Percentiles rank a stretch among this genome's conserved stretches.
These are phyloP conservation scores for Malbranchea zuffiana DNA, from an alignment of 2,329 filamentous ascomycete species.

Conservation along the genomic window DNA sequence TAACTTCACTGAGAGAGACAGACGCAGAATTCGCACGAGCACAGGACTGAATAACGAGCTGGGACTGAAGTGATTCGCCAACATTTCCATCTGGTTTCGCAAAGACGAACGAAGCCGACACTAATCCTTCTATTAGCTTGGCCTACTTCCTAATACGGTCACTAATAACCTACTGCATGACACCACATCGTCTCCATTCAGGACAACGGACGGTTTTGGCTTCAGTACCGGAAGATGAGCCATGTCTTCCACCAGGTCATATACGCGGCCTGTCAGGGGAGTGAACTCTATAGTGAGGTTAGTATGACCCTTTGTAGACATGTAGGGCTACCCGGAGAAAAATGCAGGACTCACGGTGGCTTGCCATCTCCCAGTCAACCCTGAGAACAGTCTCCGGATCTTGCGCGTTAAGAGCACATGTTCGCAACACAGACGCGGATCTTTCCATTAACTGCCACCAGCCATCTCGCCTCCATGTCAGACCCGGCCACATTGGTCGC, in stretches of 20 bases:
- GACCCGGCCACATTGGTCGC: constrained; percentile 43
- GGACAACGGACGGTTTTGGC: constrained; percentile 36
- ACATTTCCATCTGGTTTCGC: constrained; percentile 46
- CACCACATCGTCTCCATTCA: constrained; percentile 39
- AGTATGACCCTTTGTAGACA: neutral
- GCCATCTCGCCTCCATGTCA: constrained; percentile 49
- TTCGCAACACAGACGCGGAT: constrained; percentile 43
- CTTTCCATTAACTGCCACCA: constrained; percentile 49
- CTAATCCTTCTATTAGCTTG: constrained; percentile 20
- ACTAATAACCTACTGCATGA: constrained; percentile 36
- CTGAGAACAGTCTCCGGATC: constrained; percentile 41
- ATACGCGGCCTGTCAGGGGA: constrained; percentile 25
- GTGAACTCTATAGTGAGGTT: constrained; percentile 25
- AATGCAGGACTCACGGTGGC: constrained; percentile 22
- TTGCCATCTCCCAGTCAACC: constrained; percentile 48
- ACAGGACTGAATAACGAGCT: constrained; percentile 43
- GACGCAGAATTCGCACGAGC: constrained; percentile 37
- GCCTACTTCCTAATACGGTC: constrained; percentile 4
- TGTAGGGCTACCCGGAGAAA: neutral
- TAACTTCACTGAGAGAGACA: constrained; percentile 39
- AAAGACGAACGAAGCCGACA: constrained; percentile 45
- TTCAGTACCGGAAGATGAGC: constrained; percentile 27
- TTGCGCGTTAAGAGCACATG: constrained; percentile 39
- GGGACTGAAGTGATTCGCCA: constrained; percentile 47
- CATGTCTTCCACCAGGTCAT: constrained; percentile 41